Evolutionary conservation across 2,329 filamentous ascomycete genomes (phyloP).

Genomic region (Colletotrichum kahawae): DNA sequence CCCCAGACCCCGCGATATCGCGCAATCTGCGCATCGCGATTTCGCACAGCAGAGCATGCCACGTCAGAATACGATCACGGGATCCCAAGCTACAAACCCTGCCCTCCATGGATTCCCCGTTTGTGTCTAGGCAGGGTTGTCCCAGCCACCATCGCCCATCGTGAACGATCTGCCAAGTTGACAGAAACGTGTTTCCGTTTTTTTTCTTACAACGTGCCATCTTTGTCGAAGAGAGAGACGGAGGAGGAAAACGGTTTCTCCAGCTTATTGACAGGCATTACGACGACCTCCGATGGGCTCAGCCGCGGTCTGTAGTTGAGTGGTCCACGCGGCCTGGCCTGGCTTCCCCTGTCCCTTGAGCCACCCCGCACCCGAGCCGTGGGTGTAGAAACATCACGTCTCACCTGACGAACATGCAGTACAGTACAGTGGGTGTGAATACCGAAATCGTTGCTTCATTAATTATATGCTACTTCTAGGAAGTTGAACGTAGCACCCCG

Average conservation of each 20-base stretch:
- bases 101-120: background rate
- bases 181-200: background rate
- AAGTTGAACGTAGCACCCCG: conserved; percentile 11
- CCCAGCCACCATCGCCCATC: background rate
- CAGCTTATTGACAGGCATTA: background rate
- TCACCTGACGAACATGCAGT: accelerated
- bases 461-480: conserved; percentile 17
- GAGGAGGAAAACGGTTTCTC: background rate
- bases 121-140: background rate
- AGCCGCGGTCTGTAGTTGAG: background rate
- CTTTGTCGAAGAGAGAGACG: too few relatives aligned
- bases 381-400: background rate
- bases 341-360: background rate
- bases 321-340: background rate
- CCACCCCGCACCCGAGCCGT: background rate
- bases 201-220: background rate
- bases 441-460: conserved; percentile 18
- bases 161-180: background rate
- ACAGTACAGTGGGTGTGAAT: background rate
- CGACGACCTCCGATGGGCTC: background rate
- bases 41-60: background rate
- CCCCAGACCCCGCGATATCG: background rate
- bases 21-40: background rate
- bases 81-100: background rate
- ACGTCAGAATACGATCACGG: background rate